Evolutionary conservation across 345 rosid genomes (phyloP).

Genomic region (Raphanus sativus): DNA sequence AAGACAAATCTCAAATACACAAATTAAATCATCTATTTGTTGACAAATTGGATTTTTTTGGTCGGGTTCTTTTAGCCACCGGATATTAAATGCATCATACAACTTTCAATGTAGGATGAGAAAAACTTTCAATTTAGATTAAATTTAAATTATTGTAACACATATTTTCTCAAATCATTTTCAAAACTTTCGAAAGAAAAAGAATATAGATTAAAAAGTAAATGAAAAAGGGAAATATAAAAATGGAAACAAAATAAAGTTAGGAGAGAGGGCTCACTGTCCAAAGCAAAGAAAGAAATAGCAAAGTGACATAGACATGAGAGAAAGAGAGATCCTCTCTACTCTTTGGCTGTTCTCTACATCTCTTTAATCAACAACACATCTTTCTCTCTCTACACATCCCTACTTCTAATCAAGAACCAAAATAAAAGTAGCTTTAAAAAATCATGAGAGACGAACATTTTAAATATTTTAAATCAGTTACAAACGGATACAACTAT

Average conservation of each 20-base stretch:
- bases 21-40: background rate
- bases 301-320: constrained; percentile 41
- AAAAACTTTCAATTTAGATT: background rate
- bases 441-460: background rate
- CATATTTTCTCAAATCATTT: background rate
- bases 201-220: constrained; percentile 5
- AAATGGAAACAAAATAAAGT: constrained; percentile 31
- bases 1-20: background rate
- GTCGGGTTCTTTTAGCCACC: constrained; percentile 14
- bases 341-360: background rate
- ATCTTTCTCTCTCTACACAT: background rate
- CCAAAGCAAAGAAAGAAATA: constrained; percentile 43
- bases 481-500: background rate
- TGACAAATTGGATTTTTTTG: constrained; percentile 3
- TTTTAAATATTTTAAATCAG: background rate
- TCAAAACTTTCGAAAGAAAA: constrained; percentile 17
- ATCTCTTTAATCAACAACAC: constrained; percentile 39
- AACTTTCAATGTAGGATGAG: too few species aligned
- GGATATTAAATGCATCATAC: constrained; percentile 25
- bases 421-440: background rate
- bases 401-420: constrained; percentile 4
- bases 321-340: constrained; percentile 31
- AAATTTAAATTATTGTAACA: background rate
- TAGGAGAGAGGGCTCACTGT: constrained; percentile 44
- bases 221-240: constrained; percentile 18